These are phyloP conservation scores for Magnaporthales sp. DNA, from an alignment of 2,329 filamentous ascomycete genomes.

Conservation along the genomic window DNA sequence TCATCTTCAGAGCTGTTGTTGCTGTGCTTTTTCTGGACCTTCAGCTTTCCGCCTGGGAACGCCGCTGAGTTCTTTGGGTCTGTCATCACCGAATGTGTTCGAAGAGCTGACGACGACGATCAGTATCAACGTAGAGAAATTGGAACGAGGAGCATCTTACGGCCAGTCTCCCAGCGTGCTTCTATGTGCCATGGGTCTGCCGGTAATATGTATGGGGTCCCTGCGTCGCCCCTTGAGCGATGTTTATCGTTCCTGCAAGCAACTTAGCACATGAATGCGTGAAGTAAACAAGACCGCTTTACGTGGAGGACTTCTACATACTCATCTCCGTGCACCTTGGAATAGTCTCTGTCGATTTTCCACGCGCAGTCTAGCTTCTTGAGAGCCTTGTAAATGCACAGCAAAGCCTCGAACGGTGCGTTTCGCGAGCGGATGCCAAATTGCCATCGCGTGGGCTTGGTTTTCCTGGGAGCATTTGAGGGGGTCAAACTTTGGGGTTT, in stretches of 20 bases:
- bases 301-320: slow-evolving; percentile 24
- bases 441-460: slow-evolving; percentile 86
- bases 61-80: slow-evolving; percentile 14
- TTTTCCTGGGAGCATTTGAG: slow-evolving; percentile 57
- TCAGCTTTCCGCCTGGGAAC: slow-evolving; percentile 29
- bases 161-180: slow-evolving; percentile 78
- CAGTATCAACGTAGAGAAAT: neutral
- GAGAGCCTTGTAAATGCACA: slow-evolving; percentile 91
- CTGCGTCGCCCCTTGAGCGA: slow-evolving; percentile 40
- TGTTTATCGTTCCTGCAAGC: slow-evolving; percentile 14
- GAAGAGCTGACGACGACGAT: slow-evolving; percentile 23
- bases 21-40: slow-evolving; percentile 24
- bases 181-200: slow-evolving; percentile 93
- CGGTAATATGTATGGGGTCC: slow-evolving; percentile 66
- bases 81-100: slow-evolving; percentile 24
- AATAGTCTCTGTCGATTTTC: slow-evolving; percentile 58
- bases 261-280: neutral
- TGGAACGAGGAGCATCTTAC: slow-evolving; percentile 44
- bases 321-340: slow-evolving; percentile 34
- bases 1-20: slow-evolving; percentile 9
- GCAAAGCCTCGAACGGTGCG: slow-evolving; percentile 84
- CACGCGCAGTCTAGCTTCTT: slow-evolving; percentile 83
- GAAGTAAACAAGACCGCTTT: neutral
- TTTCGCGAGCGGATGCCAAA: slow-evolving; percentile 95
- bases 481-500: slow-evolving; percentile 56